phyloP scores from a whole-genome alignment of 495 filamentous ascomycete species.

The Podospora fimiseda region DNA sequence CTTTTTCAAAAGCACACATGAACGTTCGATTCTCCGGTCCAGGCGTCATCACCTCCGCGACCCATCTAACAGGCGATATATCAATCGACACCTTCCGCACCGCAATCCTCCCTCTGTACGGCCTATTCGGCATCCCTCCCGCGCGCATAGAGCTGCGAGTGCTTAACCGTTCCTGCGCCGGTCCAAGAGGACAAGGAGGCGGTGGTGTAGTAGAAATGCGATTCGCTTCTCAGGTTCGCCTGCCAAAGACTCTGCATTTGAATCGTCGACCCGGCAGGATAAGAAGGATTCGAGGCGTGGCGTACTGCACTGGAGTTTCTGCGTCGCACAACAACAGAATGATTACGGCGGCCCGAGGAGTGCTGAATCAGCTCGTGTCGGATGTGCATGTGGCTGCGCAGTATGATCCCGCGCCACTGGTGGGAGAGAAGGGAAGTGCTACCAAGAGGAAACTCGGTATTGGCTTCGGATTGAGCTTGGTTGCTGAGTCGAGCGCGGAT shows the following conservation, averaged over 20 bases:
- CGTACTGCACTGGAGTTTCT: constrained; percentile 83
- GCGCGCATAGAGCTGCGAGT: constrained; percentile 84
- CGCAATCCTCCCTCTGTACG: constrained; percentile 83
- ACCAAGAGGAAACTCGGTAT: constrained; percentile 50
- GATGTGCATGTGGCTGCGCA: constrained; percentile 74
- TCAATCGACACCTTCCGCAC: constrained; percentile 90
- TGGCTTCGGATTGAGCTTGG: constrained; percentile 83
- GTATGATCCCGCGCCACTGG: constrained; percentile 65
- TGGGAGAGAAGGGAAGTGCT: constrained; percentile 55
- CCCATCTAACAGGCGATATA: constrained; percentile 65
- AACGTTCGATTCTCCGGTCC: constrained; percentile 84
- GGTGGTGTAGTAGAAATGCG: constrained; percentile 88
- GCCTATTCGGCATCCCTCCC: constrained; percentile 74
- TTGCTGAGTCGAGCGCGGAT: constrained; percentile 78
- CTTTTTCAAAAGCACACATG: constrained; percentile 83
- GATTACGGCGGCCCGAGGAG: constrained; percentile 83
- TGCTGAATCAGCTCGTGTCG: constrained; percentile 75
- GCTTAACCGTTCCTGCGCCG: constrained; percentile 67
- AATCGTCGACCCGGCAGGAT: constrained; percentile 72
- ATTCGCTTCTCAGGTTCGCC: constrained; percentile 83
- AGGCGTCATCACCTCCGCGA: constrained; percentile 88
- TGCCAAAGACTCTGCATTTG: constrained; percentile 92
- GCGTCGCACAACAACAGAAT: constrained; percentile 89
- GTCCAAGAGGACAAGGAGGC: constrained; percentile 65
- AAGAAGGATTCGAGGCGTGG: constrained; percentile 84